Conservation (phyloP, 2,329 filamentous ascomycete species). For the Penicillium sp. region DNA sequence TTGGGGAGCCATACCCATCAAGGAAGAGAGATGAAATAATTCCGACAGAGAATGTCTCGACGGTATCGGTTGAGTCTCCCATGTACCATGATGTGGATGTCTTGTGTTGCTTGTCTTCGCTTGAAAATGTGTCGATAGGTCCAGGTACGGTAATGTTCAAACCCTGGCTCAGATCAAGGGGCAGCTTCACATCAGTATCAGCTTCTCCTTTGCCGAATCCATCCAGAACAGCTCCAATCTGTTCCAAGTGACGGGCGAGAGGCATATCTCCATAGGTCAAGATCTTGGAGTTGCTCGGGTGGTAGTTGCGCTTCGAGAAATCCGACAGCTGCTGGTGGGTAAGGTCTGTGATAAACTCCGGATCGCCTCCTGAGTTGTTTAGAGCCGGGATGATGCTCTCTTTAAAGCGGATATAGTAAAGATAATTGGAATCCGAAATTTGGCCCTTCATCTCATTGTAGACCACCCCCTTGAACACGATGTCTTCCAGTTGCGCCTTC, state of each 20-base stretch:
- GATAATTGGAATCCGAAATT: constrained; percentile 94
- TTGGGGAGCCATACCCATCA: constrained; percentile 91
- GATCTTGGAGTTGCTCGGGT: constrained; percentile 95
- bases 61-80: constrained; percentile 76
- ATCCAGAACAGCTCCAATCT: constrained; percentile 73
- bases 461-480: constrained; percentile 93
- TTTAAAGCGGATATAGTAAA: constrained; percentile 94
- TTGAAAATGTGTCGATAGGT: constrained; percentile 83
- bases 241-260: constrained; percentile 74
- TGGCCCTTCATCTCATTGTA: constrained; percentile 99
- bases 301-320: constrained; percentile 92
- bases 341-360: constrained; percentile 91
- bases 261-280: constrained; percentile 96
- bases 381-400: constrained; percentile 92
- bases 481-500: constrained; percentile 62
- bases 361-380: constrained; percentile 96
- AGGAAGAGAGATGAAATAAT: constrained; percentile 82
- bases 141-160: constrained; percentile 72
- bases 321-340: constrained; percentile 86
- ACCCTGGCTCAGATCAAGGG: constrained; percentile 69
- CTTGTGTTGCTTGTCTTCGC: constrained; percentile 85
- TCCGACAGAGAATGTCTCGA: constrained; percentile 85
- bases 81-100: constrained; percentile 92
- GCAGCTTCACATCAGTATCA: constrained; percentile 73
- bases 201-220: constrained; percentile 70